Base-by-base conservation (phyloP, 2,329 filamentous ascomycete species). In the Diaporthe sp. region DNA sequence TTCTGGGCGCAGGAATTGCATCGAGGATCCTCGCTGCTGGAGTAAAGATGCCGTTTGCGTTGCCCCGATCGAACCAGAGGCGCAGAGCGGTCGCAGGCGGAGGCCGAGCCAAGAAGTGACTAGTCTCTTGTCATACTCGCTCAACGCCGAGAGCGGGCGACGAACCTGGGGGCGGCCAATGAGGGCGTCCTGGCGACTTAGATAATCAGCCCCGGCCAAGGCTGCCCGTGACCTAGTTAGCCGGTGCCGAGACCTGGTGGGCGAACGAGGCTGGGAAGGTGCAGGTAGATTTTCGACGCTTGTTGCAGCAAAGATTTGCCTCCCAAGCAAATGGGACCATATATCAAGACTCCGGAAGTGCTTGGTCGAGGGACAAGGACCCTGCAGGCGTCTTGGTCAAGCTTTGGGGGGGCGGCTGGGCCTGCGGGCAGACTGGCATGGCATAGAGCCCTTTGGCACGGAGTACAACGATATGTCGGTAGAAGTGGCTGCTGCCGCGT, bases 21-120 rank as follows among this genome's bases (percentile, higher is more conserved):
- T 53, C 32, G 32, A 68, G 63, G 63, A 53, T 37, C 63, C 63
- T 68, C 63, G 63, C 47, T 17, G 44, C 63, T 68, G 63, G 63
- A 68, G 63, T 10, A 51, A 17, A 66, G 63, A 51, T 66, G 63
- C 63, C 47, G 63, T 68, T 68, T 68, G 63, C 63, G 47, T 68
- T 68, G 47, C 63, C 63, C 32, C 47, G 30, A 68, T 68, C 63
- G 47, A 53, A 68, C 47, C 63, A 68, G 63, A 68, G 47, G 63
- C 63, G 47, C 63, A 68, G 63, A 27, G 63, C 17, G 44, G 63
- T 30, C 32, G 63, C 63, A 68, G 63, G 63, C 63, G 47, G 63
- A 68, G 63, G 63, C 47, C 63, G 47, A 68, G 63, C 63, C 63
- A 68, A 68, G 63, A 68, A 27, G 17, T 68, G 63, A 68, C 63